Percentiles rank a stretch among this genome's conserved stretches.
Conservation (phyloP, 1,284 basidiomycete species). For the Irpex sp. region DNA sequence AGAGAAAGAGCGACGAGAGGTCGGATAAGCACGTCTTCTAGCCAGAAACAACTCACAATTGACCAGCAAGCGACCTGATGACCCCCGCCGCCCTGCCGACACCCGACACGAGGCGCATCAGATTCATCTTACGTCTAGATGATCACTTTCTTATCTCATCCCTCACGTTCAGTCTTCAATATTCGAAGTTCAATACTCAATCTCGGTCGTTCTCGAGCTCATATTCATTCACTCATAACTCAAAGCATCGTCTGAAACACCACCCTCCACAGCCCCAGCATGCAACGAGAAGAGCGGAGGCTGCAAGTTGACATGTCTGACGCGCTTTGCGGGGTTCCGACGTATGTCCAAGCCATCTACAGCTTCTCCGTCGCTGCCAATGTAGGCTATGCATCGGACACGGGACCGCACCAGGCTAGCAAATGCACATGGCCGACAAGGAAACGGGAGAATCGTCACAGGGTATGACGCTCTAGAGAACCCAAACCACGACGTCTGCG, state of each 20-base stretch:
- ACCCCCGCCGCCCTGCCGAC: not conserved
- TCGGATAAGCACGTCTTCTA: not conserved
- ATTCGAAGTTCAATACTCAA: not conserved
- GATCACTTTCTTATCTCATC: not conserved
- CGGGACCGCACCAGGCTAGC: not conserved
- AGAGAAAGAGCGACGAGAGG: conserved; percentile 1
- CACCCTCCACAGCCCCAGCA: not conserved
- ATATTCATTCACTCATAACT: not conserved
- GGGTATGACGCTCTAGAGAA: too few species aligned
- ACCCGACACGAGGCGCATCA: not conserved
- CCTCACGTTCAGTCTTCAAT: not conserved
- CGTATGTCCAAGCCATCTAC: not conserved
- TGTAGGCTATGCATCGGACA: not conserved
- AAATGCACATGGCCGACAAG: not conserved
- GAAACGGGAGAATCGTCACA: not conserved
- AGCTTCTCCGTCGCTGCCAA: not conserved
- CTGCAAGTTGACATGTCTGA: not conserved
- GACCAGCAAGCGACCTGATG: not conserved
- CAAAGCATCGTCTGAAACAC: not conserved
- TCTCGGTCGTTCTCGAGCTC: too few species aligned
- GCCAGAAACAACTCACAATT: not conserved
- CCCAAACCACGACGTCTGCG: not conserved
- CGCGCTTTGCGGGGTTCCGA: not conserved
- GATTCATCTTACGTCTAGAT: not conserved
- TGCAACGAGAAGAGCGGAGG: not conserved